Conservation (phyloP, 768 basidiomycete species). For the Amanita rimosa region DNA sequence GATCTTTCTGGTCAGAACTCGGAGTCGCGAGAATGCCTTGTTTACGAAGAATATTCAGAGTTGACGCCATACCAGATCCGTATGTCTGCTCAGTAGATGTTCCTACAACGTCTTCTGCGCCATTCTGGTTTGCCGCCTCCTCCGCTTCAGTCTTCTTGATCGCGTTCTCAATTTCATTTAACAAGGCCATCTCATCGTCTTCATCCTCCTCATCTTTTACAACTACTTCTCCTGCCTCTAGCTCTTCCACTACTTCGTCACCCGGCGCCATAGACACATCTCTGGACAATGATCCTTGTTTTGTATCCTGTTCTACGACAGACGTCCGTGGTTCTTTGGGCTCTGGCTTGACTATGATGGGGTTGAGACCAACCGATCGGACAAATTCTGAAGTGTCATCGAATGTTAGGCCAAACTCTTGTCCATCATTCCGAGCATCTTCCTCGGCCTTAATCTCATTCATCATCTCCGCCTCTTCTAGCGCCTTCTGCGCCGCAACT, state of each 20-base stretch:
- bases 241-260: conserved; percentile 58
- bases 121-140: conserved; percentile 25
- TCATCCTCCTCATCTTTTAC: conserved; percentile 74
- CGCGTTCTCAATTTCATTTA: conserved; percentile 65
- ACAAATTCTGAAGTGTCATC: conserved; percentile 98
- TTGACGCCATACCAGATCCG: conserved; percentile 77
- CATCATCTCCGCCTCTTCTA: conserved; percentile 33
- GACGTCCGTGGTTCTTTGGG: conserved; percentile 22
- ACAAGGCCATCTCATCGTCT: conserved; percentile 59
- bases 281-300: conserved; percentile 29
- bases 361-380: conserved; percentile 65
- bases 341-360: conserved; percentile 40
- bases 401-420: conserved; percentile 62
- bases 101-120: conserved; percentile 28
- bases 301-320: conserved; percentile 13
- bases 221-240: conserved; percentile 73
- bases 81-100: conserved; percentile 75
- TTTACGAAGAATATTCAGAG: conserved; percentile 78
- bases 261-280: conserved; percentile 47
- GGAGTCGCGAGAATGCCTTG: conserved; percentile 78
- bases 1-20: conserved; percentile 51
- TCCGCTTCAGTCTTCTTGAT: conserved; percentile 54
- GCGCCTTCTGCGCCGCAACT: conserved; percentile 58
- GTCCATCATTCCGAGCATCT: conserved; percentile 30
- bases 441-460: conserved; percentile 36